A percentile compares a stretch with the other conserved stretches of the same genome.
Conservation (phyloP, 2,329 filamentous ascomycete genomes). For the Xylaria sp. region DNA sequence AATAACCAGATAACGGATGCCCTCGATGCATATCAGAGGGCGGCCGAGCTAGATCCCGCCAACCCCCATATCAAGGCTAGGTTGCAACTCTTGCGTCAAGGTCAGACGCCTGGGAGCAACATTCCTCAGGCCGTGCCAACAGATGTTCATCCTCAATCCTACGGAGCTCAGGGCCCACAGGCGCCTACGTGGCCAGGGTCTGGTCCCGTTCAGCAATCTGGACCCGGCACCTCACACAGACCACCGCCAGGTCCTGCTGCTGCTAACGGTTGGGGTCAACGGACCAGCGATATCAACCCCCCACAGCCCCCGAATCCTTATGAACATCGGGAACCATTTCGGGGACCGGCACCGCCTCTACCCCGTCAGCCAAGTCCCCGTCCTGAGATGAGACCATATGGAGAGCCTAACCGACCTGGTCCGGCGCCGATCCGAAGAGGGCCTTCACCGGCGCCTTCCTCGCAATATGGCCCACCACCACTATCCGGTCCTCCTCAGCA, state of each 20-base stretch:
- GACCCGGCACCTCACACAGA: slow-evolving; percentile 65
- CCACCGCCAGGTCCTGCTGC: slow-evolving; percentile 70
- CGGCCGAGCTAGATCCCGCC: slow-evolving; percentile 89
- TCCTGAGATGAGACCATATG: slow-evolving; percentile 78
- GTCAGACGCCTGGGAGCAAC: slow-evolving; percentile 74
- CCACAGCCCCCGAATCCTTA: slow-evolving; percentile 84
- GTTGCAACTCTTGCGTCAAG: slow-evolving; percentile 86
- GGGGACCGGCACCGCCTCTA: slow-evolving; percentile 73
- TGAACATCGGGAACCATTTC: slow-evolving; percentile 79
- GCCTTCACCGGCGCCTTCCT: slow-evolving; percentile 63
- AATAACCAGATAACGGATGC: slow-evolving; percentile 99
- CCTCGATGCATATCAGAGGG: slow-evolving; percentile 92
- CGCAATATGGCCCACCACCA: slow-evolving; percentile 65
- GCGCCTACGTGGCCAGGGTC: slow-evolving; percentile 91
- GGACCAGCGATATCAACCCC: slow-evolving; percentile 83
- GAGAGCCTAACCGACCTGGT: slow-evolving; percentile 69
- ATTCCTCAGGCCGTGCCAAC: slow-evolving; percentile 86
- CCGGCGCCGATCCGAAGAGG: slow-evolving; percentile 63
- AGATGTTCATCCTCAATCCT: slow-evolving; percentile 94
- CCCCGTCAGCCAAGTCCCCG: slow-evolving; percentile 81
- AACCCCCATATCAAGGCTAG: slow-evolving; percentile 98
- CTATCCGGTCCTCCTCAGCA: slow-evolving; percentile 56
- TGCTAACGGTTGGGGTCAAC: slow-evolving; percentile 66
- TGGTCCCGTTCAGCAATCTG: slow-evolving; percentile 64
- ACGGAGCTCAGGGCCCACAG: slow-evolving; percentile 85